Conservation (phyloP, 768 basidiomycete genomes). For the Calocera cornea region DNA sequence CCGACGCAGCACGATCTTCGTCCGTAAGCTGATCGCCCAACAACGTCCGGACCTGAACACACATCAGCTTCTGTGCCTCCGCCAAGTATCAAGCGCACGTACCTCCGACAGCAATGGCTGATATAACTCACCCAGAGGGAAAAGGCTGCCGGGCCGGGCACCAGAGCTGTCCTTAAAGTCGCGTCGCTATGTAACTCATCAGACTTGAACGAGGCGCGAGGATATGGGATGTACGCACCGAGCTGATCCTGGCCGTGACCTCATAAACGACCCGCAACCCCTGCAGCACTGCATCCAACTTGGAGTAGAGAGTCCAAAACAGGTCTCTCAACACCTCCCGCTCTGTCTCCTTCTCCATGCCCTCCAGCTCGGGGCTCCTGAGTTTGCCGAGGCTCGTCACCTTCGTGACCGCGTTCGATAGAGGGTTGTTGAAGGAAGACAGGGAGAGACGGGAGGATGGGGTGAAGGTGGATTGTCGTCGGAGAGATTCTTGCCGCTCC, state of each 20-base stretch:
- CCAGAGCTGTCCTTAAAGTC: conserved; percentile 83
- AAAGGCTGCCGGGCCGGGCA: conserved; percentile 58
- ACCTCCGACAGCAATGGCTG: conserved; percentile 82
- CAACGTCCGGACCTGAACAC: conserved; percentile 57
- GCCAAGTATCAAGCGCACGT: conserved; percentile 12
- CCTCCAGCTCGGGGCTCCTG: conserved; percentile 60
- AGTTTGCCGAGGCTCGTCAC: conserved; percentile 21
- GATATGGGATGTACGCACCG: conserved; percentile 40
- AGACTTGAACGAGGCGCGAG: background rate
- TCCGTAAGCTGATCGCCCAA: conserved; percentile 86
- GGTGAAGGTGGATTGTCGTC: conserved; percentile 14
- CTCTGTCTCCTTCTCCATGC: conserved; percentile 54
- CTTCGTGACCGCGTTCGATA: background rate
- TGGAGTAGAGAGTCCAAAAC: conserved; percentile 96
- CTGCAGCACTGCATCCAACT: conserved; percentile 85
- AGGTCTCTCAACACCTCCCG: conserved; percentile 80
- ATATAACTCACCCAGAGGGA: conserved; percentile 81
- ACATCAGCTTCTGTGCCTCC: conserved; percentile 6
- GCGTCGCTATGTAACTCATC: conserved; percentile 47
- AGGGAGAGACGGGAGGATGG: background rate
- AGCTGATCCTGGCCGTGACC: conserved; percentile 78
- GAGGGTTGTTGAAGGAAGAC: background rate
- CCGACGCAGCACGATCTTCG: conserved; percentile 64
- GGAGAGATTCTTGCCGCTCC: conserved; percentile 64
- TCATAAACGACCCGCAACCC: conserved; percentile 82